phyloP scores from a whole-genome alignment of 148 eudicot species.

The Cornus controversa region DNA sequence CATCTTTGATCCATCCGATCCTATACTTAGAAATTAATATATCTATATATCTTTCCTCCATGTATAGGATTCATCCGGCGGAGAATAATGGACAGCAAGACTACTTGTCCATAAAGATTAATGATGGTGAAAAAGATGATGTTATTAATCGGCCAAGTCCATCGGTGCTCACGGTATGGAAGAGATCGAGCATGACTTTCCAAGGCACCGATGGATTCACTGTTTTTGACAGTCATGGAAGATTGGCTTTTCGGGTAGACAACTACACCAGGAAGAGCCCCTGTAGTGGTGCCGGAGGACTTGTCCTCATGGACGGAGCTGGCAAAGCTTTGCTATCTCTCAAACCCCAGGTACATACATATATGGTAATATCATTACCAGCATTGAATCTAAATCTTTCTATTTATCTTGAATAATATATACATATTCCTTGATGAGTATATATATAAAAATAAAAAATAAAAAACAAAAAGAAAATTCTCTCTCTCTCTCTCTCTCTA shows the following conservation, averaged over 20 bases:
- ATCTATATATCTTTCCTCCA: neutral
- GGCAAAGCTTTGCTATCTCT: slow-evolving; percentile 23
- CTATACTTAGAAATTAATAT: too few relatives aligned
- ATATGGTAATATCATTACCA: too few relatives aligned
- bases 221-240: slow-evolving; percentile 19
- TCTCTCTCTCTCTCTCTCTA: too few relatives aligned
- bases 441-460: too few relatives aligned
- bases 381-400: too few relatives aligned
- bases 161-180: slow-evolving; percentile 24
- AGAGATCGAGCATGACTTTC: slow-evolving; percentile 35
- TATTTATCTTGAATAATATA: too few relatives aligned
- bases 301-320: slow-evolving; percentile 31
- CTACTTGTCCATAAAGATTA: neutral
- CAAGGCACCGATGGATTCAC: slow-evolving; percentile 38
- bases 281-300: neutral
- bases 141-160: neutral
- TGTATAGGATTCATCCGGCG: slow-evolving; percentile 15
- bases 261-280: slow-evolving; percentile 25
- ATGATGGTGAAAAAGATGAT: too few relatives aligned
- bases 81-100: neutral
- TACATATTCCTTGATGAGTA: too few relatives aligned
- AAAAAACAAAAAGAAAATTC: too few relatives aligned
- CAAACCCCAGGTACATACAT: slow-evolving; percentile 24
- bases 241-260: slow-evolving; percentile 28
- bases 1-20: too few relatives aligned